Conservation (phyloP, 1,284 basidiomycete species). For the Violaceomyces palustris region DNA sequence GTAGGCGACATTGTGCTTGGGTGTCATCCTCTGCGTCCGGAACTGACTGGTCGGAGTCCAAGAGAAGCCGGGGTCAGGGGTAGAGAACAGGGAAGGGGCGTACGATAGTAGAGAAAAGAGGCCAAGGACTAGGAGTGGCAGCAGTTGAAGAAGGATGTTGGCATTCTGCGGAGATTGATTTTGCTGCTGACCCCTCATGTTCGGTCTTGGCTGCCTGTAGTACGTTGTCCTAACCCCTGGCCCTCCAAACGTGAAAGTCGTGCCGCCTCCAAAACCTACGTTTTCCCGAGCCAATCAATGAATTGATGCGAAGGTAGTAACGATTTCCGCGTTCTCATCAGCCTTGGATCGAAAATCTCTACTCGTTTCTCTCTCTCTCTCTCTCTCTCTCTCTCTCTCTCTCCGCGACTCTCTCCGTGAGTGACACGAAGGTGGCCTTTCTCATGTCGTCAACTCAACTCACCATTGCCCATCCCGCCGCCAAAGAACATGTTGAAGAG, state of each 20-base stretch:
- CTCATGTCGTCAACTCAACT: neutral
- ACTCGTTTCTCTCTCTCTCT: too few species aligned
- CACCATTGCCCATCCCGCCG: constrained; percentile 59
- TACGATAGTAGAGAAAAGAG: constrained; percentile 70
- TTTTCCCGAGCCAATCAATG: too few species aligned
- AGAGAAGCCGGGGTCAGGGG: constrained; percentile 74
- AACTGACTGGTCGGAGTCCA: constrained; percentile 58
- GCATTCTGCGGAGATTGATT: constrained; percentile 59
- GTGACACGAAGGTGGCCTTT: too few species aligned
- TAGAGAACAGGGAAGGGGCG: constrained; percentile 66
- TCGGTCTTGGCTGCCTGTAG: constrained; percentile 23
- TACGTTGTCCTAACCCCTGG: constrained; percentile 41
- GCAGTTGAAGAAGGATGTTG: constrained; percentile 71
- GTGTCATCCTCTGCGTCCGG: constrained; percentile 57
- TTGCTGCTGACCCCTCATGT: constrained; percentile 41
- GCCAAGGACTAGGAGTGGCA: constrained; percentile 63
- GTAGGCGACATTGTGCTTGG: constrained; percentile 69
- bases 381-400: too few species aligned
- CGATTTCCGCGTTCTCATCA: too few species aligned
- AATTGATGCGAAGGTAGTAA: too few species aligned
- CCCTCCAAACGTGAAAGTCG: constrained; percentile 47
- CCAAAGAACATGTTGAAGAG: constrained; percentile 99
- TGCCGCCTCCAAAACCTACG: constrained; percentile 16
- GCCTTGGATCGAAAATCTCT: too few species aligned
- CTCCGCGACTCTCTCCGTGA: too few species aligned